Evolutionary conservation across 192 early-diverging fungal genomes (phyloP).

Genomic region (Backusella psychrophila): DNA sequence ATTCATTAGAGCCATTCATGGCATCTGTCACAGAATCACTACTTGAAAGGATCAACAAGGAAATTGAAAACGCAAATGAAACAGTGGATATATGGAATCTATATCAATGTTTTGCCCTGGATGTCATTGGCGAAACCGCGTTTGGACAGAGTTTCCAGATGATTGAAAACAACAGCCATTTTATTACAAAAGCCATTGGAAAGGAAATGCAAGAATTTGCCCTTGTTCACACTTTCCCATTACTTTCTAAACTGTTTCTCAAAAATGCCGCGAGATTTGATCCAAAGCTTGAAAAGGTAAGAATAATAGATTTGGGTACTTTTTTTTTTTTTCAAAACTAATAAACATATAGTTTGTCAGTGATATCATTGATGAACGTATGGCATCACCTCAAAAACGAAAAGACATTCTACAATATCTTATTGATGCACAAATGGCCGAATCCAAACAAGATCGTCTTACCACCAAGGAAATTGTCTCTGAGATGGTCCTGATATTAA

Average conservation of each 20-base stretch:
- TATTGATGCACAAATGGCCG: slow-evolving; percentile 39
- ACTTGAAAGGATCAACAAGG: slow-evolving; percentile 29
- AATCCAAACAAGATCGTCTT: slow-evolving; percentile 32
- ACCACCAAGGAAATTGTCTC: slow-evolving; percentile 37
- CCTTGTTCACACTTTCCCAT: background rate
- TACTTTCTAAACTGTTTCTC: background rate
- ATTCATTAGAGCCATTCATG: slow-evolving; percentile 45
- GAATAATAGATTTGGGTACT: background rate
- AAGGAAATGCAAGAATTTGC: slow-evolving; percentile 2
- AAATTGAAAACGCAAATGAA: slow-evolving; percentile 21
- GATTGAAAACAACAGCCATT: slow-evolving; percentile 39
- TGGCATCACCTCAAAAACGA: background rate
- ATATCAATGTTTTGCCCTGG: slow-evolving; percentile 35
- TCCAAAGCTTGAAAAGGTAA: slow-evolving; percentile 3
- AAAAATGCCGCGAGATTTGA: background rate
- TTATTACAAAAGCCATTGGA: slow-evolving; percentile 28
- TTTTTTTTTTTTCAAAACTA: background rate
- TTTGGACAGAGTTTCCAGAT: slow-evolving; percentile 53
- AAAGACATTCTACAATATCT: slow-evolving; percentile 47
- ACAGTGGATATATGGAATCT: slow-evolving; percentile 39
- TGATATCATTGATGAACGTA: slow-evolving; percentile 15
- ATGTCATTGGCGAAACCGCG: slow-evolving; percentile 51
- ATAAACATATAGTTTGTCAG: slow-evolving; percentile 16
- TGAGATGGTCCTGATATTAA: slow-evolving; percentile 39
- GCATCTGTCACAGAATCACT: slow-evolving; percentile 22